Evolutionary conservation across 352 stramenopile species (phyloP).

Genomic region (Phytophthora citrophthora): DNA sequence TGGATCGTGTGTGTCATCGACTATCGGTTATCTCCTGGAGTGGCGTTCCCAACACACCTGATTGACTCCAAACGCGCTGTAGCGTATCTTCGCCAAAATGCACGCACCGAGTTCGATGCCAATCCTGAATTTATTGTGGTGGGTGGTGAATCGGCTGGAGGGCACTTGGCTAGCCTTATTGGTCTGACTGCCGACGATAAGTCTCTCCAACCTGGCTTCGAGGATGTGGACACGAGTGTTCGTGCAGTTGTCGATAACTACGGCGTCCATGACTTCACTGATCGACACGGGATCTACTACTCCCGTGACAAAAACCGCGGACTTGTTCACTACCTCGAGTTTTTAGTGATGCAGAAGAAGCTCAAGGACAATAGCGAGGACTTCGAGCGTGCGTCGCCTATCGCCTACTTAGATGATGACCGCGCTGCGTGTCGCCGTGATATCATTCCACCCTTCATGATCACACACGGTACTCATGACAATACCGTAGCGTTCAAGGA

Average conservation of each 20-base stretch:
- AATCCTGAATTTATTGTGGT: slow-evolving; percentile 67
- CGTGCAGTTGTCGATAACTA: slow-evolving; percentile 64
- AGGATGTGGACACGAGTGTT: slow-evolving; percentile 69
- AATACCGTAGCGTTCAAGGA: slow-evolving; percentile 65
- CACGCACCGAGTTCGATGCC: slow-evolving; percentile 37
- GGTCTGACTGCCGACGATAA: slow-evolving; percentile 55
- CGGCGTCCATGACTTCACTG: slow-evolving; percentile 64
- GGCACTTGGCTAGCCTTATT: slow-evolving; percentile 59
- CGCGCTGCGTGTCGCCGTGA: slow-evolving; percentile 16
- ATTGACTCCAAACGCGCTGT: slow-evolving; percentile 73
- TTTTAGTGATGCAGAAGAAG: slow-evolving; percentile 70
- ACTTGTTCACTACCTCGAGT: slow-evolving; percentile 56
- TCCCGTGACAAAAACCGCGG: slow-evolving; percentile 47
- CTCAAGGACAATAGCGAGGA: slow-evolving; percentile 50
- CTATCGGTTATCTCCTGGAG: slow-evolving; percentile 68
- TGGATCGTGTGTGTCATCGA: slow-evolving; percentile 77
- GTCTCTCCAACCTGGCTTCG: slow-evolving; percentile 60
- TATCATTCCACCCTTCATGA: slow-evolving; percentile 62
- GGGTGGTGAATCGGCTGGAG: slow-evolving; percentile 66
- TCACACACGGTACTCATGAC: slow-evolving; percentile 65
- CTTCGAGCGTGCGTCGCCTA: slow-evolving; percentile 59
- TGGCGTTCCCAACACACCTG: slow-evolving; percentile 63
- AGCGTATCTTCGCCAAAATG: slow-evolving; percentile 55
- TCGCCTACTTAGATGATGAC: slow-evolving; percentile 49
- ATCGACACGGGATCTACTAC: slow-evolving; percentile 63